phyloP scores from a whole-genome alignment of 306 rosid genomes.

The Lathyrus aphaca region DNA sequence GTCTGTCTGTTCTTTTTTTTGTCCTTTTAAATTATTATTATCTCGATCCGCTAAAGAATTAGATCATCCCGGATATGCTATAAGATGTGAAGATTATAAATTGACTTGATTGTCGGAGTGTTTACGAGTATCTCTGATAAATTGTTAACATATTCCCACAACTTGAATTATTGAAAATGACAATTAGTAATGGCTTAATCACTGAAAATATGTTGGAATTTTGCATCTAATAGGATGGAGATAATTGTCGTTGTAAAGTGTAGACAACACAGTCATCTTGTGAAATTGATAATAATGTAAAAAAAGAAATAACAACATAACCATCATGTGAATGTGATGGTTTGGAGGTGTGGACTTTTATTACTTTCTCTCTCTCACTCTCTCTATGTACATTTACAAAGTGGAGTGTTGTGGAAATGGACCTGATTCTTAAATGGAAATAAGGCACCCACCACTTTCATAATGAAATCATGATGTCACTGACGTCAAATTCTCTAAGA shows the following conservation, averaged over 20 bases:
- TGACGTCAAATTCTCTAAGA: no score
- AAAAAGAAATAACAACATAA: neutral
- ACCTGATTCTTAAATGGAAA: neutral
- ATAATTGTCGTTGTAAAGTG: neutral
- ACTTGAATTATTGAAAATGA: neutral
- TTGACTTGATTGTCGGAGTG: no score
- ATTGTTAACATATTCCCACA: no score
- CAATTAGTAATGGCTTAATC: neutral
- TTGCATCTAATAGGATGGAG: neutral
- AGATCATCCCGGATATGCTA: no score
- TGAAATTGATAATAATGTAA: neutral
- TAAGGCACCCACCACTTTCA: no score
- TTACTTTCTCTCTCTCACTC: neutral
- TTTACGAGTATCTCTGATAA: no score
- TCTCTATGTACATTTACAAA: neutral
- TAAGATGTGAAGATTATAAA: no score
- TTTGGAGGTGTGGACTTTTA: neutral
- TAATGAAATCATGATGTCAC: no score
- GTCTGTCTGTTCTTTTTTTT: no score
- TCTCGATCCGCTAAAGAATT: no score
- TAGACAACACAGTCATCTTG: neutral
- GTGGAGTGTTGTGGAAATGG: neutral
- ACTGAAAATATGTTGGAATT: conserved; percentile 1
- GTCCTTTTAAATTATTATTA: no score
- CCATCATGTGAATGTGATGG: no score